Percentiles rank a stretch among this genome's conserved stretches.
phyloP scores from a whole-genome alignment of 805 yeast genomes.

The Kuraishia piskuri region DNA sequence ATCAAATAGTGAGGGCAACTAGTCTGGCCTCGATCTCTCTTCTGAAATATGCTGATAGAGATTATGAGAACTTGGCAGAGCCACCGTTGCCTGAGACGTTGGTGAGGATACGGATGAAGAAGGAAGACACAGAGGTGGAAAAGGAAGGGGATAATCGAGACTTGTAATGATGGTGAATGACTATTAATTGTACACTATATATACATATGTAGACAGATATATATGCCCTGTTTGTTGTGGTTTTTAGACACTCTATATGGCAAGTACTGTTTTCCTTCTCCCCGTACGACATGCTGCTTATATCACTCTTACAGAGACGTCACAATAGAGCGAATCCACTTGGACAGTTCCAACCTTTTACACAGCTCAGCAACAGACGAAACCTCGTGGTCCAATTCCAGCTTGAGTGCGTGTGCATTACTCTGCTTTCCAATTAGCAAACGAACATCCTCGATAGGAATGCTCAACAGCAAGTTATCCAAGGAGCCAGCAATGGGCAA shows the following conservation, averaged over 20 bases:
- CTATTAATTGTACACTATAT: background rate
- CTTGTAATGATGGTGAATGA: no score
- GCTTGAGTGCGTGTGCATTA: background rate
- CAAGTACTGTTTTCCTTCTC: background rate
- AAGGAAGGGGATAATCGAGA: background rate
- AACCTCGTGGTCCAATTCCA: constrained; percentile 6
- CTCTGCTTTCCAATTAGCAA: background rate
- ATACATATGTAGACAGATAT: no score
- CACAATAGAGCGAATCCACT: background rate
- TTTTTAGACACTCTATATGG: no score
- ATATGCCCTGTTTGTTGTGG: background rate
- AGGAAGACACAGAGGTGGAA: constrained; percentile 16
- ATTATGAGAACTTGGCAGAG: constrained; percentile 26
- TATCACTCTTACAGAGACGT: background rate
- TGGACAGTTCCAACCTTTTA: background rate
- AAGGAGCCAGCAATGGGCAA: constrained; percentile 1
- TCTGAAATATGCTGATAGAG: constrained; percentile 31
- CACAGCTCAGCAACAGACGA: constrained; percentile 7
- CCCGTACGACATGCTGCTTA: background rate
- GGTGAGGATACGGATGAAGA: constrained; percentile 46
- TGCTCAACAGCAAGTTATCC: background rate
- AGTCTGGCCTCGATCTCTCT: constrained; percentile 52
- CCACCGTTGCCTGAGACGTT: constrained; percentile 58
- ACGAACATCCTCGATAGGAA: constrained; percentile 1
- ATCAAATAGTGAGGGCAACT: constrained; percentile 48